A percentile compares a stretch with the other conserved stretches of the same genome.
Conservation (phyloP, 1,284 basidiomycete species). For the Ceratobasidium sp. region DNA sequence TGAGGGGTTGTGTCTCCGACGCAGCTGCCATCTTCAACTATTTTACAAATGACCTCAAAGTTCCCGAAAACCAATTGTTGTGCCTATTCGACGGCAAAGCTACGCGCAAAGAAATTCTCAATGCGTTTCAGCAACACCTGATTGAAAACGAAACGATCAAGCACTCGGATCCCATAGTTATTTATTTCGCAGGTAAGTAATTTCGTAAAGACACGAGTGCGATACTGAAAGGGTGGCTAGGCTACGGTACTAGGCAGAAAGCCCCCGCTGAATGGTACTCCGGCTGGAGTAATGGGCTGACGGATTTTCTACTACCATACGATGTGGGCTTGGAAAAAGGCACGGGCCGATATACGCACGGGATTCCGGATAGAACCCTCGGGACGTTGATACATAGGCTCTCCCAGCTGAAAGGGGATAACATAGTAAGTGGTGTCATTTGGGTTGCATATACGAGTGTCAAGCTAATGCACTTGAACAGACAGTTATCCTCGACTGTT, state of each 20-base stretch:
- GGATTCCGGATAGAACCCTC: constrained; percentile 33
- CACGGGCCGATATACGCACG: neutral
- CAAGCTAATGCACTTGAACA: neutral
- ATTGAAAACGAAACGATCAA: constrained; percentile 7
- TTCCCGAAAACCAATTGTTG: neutral
- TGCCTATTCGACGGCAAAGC: constrained; percentile 19
- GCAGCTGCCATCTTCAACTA: neutral
- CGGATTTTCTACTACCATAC: constrained; percentile 6
- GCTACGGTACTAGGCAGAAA: neutral
- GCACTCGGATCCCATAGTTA: constrained; percentile 18
- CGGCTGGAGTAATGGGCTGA: neutral
- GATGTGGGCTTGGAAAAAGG: neutral
- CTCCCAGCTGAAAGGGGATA: neutral
- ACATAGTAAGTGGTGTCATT: constrained; percentile 10
- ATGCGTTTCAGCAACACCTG: constrained; percentile 16
- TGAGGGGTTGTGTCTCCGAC: constrained; percentile 8
- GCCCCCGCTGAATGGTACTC: constrained; percentile 27
- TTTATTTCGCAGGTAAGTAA: constrained; percentile 35
- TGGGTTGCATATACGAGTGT: too few species aligned
- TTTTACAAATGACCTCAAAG: neutral
- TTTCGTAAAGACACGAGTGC: neutral
- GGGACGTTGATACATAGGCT: constrained; percentile 13
- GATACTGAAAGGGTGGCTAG: too few species aligned
- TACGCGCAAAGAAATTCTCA: constrained; percentile 25
- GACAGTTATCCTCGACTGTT: neutral